Evolutionary conservation across 345 rosid genomes (phyloP).

Genomic region (Eucalyptus sideroxylon): DNA sequence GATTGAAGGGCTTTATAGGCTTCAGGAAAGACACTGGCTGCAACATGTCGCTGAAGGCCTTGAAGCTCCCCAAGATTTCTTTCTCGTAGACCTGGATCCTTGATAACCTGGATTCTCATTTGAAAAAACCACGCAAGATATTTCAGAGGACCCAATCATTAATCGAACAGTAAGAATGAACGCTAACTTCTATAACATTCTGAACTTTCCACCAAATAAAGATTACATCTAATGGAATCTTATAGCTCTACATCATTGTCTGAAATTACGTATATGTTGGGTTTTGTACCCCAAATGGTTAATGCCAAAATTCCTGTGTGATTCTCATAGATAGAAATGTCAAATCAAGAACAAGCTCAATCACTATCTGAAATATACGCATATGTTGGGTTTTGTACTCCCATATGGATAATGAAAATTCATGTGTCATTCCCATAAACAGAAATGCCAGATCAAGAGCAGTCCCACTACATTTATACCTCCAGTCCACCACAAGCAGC

Average conservation of each 20-base stretch:
- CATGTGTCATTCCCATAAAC: background rate
- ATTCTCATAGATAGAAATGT: background rate
- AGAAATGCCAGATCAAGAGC: background rate
- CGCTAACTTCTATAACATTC: background rate
- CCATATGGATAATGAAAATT: background rate
- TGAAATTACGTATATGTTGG: background rate
- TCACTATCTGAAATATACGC: background rate
- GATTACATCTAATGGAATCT: background rate
- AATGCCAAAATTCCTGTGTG: background rate
- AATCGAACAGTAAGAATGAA: background rate
- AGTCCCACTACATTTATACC: conserved; percentile 10
- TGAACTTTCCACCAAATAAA: background rate
- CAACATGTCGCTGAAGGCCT: conserved; percentile 45
- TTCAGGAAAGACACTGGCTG: conserved; percentile 23
- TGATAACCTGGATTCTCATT: conserved; percentile 33
- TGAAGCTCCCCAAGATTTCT: conserved; percentile 75
- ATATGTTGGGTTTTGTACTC: background rate
- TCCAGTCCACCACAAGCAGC: conserved; percentile 43
- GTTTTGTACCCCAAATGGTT: background rate
- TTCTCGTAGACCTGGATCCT: conserved; percentile 52
- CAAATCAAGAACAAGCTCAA: background rate
- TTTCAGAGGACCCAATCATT: background rate
- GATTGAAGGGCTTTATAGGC: conserved; percentile 57
- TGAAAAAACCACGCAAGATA: background rate
- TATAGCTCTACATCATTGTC: background rate